These are phyloP conservation scores for Raffaelea albimanens DNA, from an alignment of 2,329 filamentous ascomycete genomes.

Conservation along the genomic window DNA sequence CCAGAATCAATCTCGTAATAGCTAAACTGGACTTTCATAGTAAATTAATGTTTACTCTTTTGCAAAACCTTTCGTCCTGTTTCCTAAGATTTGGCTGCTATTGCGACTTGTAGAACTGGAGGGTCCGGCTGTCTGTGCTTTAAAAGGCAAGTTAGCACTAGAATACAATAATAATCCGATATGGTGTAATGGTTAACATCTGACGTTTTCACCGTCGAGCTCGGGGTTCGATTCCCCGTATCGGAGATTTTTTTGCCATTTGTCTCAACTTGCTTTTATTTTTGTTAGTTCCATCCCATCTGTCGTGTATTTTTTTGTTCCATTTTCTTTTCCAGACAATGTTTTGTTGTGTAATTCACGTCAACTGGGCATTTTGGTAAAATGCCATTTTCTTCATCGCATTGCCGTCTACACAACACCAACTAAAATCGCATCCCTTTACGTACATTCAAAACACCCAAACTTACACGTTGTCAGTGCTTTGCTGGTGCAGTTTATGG, in stretches of 20 bases:
- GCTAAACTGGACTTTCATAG: too few species aligned
- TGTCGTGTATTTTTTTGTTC: background rate
- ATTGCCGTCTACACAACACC: too few species aligned
- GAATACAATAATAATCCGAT: background rate
- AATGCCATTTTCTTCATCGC: too few species aligned
- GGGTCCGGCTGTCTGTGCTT: too few species aligned
- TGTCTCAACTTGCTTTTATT: background rate
- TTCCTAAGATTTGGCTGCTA: too few species aligned
- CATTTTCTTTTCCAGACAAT: background rate
- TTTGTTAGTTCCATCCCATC: background rate
- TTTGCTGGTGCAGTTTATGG: constrained; percentile 20
- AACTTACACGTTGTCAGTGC: background rate
- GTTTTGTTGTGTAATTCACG: too few species aligned
- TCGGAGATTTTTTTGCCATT: background rate
- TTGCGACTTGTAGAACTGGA: too few species aligned
- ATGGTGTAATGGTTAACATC: background rate
- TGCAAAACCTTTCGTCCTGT: too few species aligned
- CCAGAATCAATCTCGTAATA: too few species aligned
- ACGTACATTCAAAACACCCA: background rate
- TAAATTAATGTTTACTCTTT: too few species aligned
- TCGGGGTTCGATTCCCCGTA: background rate
- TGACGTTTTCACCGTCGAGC: constrained; percentile 3
- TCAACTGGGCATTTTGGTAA: too few species aligned
- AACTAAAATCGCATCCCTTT: background rate
- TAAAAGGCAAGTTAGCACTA: too few species aligned